Percentiles rank a stretch among this genome's conserved stretches.
Conservation (phyloP, 768 basidiomycete species). For the Psilocybe sp. region DNA sequence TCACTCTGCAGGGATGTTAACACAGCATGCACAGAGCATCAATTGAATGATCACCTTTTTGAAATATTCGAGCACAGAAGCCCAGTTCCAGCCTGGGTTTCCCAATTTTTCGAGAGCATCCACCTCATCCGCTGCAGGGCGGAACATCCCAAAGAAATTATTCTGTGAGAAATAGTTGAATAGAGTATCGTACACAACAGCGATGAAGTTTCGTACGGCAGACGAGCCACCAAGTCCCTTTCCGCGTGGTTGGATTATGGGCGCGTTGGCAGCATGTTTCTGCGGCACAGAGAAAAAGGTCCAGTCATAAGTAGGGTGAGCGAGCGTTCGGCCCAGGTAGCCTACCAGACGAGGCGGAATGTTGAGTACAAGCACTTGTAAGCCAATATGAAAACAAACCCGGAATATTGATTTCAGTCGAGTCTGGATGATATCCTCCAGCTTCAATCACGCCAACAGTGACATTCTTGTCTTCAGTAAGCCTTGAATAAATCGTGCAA, state of each 20-base stretch:
- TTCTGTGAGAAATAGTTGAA: neutral
- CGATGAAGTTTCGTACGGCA: neutral
- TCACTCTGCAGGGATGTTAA: neutral
- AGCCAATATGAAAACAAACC: neutral
- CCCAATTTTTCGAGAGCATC: neutral
- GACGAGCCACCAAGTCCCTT: constrained; percentile 13
- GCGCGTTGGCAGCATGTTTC: neutral
- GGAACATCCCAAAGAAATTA: constrained; percentile 11
- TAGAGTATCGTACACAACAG: too few relatives aligned
- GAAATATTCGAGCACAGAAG: neutral
- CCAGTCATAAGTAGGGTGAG: constrained; percentile 11
- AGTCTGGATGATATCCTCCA: constrained; percentile 2
- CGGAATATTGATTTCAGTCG: constrained; percentile 11
- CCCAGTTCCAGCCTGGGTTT: constrained; percentile 2
- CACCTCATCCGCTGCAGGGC: constrained; percentile 3
- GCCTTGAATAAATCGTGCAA: neutral
- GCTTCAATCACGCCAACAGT: constrained; percentile 11
- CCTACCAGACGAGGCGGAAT: neutral
- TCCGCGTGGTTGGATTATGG: constrained; percentile 9
- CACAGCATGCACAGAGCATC: neutral
- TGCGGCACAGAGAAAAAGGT: constrained; percentile 12
- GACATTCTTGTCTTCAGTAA: constrained; percentile 8
- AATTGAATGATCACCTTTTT: neutral
- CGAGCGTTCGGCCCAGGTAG: constrained; percentile 9
- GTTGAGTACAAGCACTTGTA: neutral